Base-by-base conservation (phyloP, 495 filamentous ascomycete genomes). In the Xylaria nigripes region DNA sequence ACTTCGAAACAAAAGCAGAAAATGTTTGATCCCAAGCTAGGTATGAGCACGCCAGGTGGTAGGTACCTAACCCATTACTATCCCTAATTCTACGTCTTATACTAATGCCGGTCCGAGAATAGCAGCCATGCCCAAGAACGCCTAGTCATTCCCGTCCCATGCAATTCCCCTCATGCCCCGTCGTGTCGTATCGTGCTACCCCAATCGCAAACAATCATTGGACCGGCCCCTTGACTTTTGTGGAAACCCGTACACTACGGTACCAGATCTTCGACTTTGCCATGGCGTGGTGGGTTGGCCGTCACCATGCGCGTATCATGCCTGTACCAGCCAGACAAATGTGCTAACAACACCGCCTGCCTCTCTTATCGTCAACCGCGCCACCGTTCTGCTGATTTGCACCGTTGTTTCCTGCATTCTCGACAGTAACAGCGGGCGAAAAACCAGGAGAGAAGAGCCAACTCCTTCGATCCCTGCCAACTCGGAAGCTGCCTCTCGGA, bases 401-500 rank as follows among this genome's bases (percentile, higher is more conserved):
- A 13, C 57, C 59, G 48, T 54, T 61, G 19, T 63, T 65, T 0
- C 63, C 72, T 29, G 69, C 65, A 41, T 66, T 66, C 32, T 65
- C 69, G n/a, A 70, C 69, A 1, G 68, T 69, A 9, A 73, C 73
- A 6, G 76, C 75, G 6, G 72, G 70, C 16, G 80, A 80, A 43
- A 86, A 79, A 0, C 70, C 74, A 25, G 72, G 73, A 21, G 67
- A 66, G 50, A 77, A 75, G 22, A 86, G 58, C 83, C 83, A 86
- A 59, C 81, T 84, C 44, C 79, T 64, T 44, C 83, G 65, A 61
- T 86, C 83, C 53, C 77, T 73, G 3, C 81, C 82, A 2, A 85
- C 76, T 27, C 81, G 70, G 55, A 86, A 84, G 50, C 81, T 84
- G 1, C 80, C 81, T 29, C 76, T 65, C 0, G 62, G 62, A 51